A percentile compares a stretch with the other conserved stretches of the same genome.
These are phyloP conservation scores for Rubia yunnanensis DNA, from an alignment of 257 asterid genomes.

Conservation along the genomic window DNA sequence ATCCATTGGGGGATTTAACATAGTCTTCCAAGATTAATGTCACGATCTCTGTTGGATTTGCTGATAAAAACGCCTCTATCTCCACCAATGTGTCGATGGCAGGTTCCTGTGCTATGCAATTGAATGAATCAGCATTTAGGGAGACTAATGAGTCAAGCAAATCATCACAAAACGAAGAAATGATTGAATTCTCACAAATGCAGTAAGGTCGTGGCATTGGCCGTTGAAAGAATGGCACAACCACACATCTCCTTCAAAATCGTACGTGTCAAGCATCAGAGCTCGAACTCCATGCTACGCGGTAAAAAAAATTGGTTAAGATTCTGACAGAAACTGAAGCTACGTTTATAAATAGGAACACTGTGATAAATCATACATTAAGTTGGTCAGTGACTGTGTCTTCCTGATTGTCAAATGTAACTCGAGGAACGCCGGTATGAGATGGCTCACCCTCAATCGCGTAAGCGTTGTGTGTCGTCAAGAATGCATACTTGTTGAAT, in stretches of 20 bases:
- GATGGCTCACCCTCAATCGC: conserved; percentile 52
- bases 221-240: conserved; percentile 84
- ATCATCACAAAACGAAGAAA: neutral
- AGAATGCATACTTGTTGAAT: conserved; percentile 71
- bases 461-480: conserved; percentile 77
- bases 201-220: conserved; percentile 61
- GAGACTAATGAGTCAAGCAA: neutral
- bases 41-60: conserved; percentile 73
- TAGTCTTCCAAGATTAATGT: conserved; percentile 83
- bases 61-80: conserved; percentile 52
- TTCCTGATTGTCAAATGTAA: conserved; percentile 66
- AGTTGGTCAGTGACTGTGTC: conserved; percentile 67
- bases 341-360: neutral
- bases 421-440: conserved; percentile 40
- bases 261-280: conserved; percentile 77
- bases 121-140: neutral
- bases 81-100: conserved; percentile 55
- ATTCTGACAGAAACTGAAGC: neutral
- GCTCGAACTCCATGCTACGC: conserved; percentile 80
- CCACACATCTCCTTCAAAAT: conserved; percentile 68
- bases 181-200: conserved; percentile 39
- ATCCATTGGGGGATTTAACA: conserved; percentile 51
- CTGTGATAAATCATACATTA: conserved; percentile 36
- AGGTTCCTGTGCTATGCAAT: conserved; percentile 28
- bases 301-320: neutral